Conservation (phyloP, 116 monocot species). For the Posidonia oceanica region DNA sequence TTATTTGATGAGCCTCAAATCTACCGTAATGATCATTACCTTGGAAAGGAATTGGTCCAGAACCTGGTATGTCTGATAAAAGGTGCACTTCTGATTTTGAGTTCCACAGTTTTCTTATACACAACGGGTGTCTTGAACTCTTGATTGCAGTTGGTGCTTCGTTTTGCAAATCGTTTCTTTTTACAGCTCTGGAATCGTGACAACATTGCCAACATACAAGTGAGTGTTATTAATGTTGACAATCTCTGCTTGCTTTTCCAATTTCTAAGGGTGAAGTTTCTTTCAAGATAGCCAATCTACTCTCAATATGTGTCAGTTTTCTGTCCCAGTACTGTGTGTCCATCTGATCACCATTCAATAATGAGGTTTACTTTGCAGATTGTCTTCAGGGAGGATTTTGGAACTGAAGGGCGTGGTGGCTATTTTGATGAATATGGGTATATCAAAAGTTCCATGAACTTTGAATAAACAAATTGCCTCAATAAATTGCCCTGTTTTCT, state of each 20-base stretch:
- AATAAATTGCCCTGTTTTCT: neutral
- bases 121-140: conserved; percentile 4
- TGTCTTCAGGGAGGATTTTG: conserved; percentile 96
- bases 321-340: neutral
- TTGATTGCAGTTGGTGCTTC: conserved; percentile 71
- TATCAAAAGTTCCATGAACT: neutral
- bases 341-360: neutral
- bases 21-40: conserved; percentile 91
- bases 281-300: too few species aligned
- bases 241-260: too few species aligned
- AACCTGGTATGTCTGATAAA: conserved; percentile 54
- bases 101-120: neutral
- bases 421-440: conserved; percentile 99
- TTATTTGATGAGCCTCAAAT: conserved; percentile 89
- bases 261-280: too few species aligned
- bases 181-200: conserved; percentile 97
- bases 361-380: conserved; percentile 26
- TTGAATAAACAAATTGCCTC: neutral
- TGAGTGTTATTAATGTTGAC: conserved; percentile 4
- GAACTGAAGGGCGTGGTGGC: conserved; percentile 96
- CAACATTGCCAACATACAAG: conserved; percentile 93
- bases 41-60: conserved; percentile 95
- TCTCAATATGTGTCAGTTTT: neutral
- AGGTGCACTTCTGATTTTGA: neutral
- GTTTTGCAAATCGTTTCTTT: conserved; percentile 97